Conservation (phyloP, 371 early-diverging fungal species). For the Rhizomucor miehei region DNA sequence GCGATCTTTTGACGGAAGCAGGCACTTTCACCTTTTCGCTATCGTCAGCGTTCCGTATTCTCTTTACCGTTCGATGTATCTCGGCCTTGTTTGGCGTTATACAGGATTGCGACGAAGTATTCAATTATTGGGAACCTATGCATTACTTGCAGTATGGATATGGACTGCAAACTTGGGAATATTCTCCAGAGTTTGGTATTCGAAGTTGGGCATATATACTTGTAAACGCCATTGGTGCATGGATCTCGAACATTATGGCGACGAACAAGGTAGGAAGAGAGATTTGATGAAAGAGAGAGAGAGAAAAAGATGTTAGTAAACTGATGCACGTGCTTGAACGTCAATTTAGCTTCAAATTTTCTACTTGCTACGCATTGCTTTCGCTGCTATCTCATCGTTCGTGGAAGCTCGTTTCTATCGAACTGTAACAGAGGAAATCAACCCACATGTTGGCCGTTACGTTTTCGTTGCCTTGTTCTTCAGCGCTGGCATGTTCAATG, state of each 20-base stretch:
- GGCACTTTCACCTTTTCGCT: constrained; percentile 47
- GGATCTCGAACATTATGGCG: constrained; percentile 41
- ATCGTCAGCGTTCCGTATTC: constrained; percentile 53
- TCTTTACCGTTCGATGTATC: constrained; percentile 58
- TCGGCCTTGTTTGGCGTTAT: constrained; percentile 67
- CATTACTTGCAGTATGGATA: constrained; percentile 84
- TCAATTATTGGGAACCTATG: constrained; percentile 95
- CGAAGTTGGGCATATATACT: constrained; percentile 83
- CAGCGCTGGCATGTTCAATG: constrained; percentile 86
- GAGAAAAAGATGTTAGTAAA: not conserved
- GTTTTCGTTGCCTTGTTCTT: constrained; percentile 59
- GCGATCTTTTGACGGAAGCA: constrained; percentile 34
- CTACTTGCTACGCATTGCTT: constrained; percentile 62
- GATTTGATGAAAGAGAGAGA: not conserved
- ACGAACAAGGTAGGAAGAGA: constrained; percentile 46
- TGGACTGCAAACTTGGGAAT: constrained; percentile 97
- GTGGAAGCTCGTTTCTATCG: constrained; percentile 76
- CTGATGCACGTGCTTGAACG: not conserved
- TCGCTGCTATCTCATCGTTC: constrained; percentile 63
- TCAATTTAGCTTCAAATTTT: constrained; percentile 68
- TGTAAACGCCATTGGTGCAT: constrained; percentile 56
- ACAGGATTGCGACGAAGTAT: constrained; percentile 92
- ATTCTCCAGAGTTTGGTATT: constrained; percentile 84
- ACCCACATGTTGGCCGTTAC: constrained; percentile 68
- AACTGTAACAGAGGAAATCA: constrained; percentile 60